phyloP scores from a whole-genome alignment of 352 stramenopile species.

The Globisporangium splendens region DNA sequence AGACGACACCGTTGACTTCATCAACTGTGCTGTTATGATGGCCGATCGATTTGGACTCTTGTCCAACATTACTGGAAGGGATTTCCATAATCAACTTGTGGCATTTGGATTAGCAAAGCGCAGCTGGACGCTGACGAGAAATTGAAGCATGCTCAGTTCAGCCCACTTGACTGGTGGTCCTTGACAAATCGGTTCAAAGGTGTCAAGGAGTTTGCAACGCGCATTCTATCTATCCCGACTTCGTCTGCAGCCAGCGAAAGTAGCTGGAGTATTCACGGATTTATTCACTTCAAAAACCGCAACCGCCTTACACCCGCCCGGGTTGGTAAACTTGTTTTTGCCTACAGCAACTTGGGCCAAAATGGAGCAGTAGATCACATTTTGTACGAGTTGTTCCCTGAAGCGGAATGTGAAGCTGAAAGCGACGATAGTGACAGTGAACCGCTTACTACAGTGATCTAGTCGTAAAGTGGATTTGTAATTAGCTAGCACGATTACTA shows the following conservation, averaged over 20 bases:
- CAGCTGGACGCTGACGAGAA: background rate
- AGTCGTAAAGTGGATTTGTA: too few species aligned
- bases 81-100: background rate
- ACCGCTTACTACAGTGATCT: too few species aligned
- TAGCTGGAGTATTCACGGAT: too few species aligned
- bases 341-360: slow-evolving; percentile 15
- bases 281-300: too few species aligned
- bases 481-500: too few species aligned
- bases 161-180: slow-evolving; percentile 13
- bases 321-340: slow-evolving; percentile 15
- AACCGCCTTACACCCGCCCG: slow-evolving; percentile 8
- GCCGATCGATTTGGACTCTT: too few species aligned
- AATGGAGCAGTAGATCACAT: slow-evolving; percentile 6
- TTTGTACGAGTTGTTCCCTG: slow-evolving; percentile 15
- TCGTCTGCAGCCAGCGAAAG: too few species aligned
- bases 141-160: background rate
- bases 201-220: background rate
- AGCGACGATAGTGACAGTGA: too few species aligned
- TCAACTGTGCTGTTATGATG: too few species aligned
- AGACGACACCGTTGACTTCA: too few species aligned
- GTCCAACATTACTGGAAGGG: too few species aligned
- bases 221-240: too few species aligned
- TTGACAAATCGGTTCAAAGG: background rate
- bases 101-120: slow-evolving; percentile 2
- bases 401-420: background rate